These are phyloP conservation scores for Capsicum rhomboideum DNA, from an alignment of 257 asterid genomes.

Conservation along the genomic window DNA sequence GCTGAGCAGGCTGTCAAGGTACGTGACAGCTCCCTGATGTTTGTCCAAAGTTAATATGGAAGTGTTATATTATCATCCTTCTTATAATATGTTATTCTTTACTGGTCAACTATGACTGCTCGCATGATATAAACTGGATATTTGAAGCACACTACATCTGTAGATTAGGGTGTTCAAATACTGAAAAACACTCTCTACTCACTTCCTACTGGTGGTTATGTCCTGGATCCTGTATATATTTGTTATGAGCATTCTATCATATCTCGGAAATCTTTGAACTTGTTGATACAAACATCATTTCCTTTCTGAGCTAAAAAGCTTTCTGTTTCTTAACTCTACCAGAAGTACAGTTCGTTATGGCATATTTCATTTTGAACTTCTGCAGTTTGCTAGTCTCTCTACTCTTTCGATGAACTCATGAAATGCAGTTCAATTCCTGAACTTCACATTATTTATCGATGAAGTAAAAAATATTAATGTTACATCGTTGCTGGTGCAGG, in stretches of 20 bases:
- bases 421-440: background rate
- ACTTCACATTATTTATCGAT: background rate
- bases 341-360: too few species aligned
- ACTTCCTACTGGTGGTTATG: background rate
- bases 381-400: too few species aligned
- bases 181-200: background rate
- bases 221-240: background rate
- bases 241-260: too few species aligned
- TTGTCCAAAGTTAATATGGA: background rate
- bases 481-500: constrained; percentile 33
- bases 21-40: background rate
- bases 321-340: too few species aligned
- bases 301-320: too few species aligned
- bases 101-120: background rate
- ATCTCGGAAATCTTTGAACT: too few species aligned
- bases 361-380: too few species aligned
- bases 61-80: background rate
- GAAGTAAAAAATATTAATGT: background rate
- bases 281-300: too few species aligned
- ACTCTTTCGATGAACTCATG: background rate
- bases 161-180: background rate
- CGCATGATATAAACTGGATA: background rate
- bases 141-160: background rate
- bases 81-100: background rate
- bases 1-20: constrained; percentile 99